Conservation (phyloP, 495 filamentous ascomycete species). For the Rusavskia elegans region DNA sequence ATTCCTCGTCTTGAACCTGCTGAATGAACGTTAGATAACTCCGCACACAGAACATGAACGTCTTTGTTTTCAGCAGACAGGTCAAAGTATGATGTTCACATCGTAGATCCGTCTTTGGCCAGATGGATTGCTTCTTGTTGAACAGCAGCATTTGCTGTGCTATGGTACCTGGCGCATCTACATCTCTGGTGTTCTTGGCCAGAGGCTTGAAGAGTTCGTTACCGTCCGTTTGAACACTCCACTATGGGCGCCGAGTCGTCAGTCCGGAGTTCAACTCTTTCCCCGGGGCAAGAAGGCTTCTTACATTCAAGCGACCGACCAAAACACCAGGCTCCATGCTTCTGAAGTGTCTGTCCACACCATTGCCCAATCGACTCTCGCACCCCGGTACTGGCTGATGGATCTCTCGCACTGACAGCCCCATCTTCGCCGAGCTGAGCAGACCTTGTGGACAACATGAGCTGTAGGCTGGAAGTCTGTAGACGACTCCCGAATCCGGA, state of each 20-base stretch:
- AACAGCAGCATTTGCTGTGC: neutral
- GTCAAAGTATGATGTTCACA: constrained; percentile 68
- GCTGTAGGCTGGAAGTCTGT: constrained; percentile 49
- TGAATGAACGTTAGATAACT: constrained; percentile 58
- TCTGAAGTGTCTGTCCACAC: constrained; percentile 66
- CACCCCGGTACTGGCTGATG: constrained; percentile 59
- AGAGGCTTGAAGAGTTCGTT: constrained; percentile 1
- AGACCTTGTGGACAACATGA: constrained; percentile 65
- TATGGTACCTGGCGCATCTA: neutral
- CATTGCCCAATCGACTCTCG: constrained; percentile 48
- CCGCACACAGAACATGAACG: constrained; percentile 64
- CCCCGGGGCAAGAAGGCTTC: neutral
- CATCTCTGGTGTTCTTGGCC: neutral
- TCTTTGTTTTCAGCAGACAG: constrained; percentile 47
- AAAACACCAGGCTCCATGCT: constrained; percentile 36
- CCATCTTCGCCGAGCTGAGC: constrained; percentile 46
- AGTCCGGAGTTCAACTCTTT: neutral
- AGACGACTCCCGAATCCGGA: constrained; percentile 14
- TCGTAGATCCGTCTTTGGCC: constrained; percentile 18
- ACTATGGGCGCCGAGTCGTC: neutral
- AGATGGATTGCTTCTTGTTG: neutral
- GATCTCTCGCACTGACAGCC: constrained; percentile 43
- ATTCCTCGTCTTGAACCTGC: constrained; percentile 53
- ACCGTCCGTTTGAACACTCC: constrained; percentile 7
- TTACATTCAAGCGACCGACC: constrained; percentile 35